Base-by-base conservation (phyloP, 2,329 filamentous ascomycete species). In the Colletotrichum phormii region DNA sequence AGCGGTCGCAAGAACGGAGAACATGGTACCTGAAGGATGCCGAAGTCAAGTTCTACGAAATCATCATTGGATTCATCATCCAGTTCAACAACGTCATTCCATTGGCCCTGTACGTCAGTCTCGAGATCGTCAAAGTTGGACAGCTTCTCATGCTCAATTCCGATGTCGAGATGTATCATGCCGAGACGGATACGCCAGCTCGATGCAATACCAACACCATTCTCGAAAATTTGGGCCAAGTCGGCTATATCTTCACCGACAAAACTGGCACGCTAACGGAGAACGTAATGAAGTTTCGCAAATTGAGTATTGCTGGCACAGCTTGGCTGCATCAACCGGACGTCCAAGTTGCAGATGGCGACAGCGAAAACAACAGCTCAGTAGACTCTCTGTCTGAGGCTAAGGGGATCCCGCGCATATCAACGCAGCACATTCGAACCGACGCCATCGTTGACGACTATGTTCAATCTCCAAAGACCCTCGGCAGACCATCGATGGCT, bases 71-170 rank as follows among this genome's bases (percentile, higher is more conserved):
- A 0, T 98, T 95, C 80, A 91, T 97, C 76, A 98, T 98, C 82
- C 96, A 98, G 91, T 97, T 97, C 84, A 98, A 98, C 82, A 98
- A 97, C 51, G 91, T 98, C 83, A 95, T 98, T 72, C 96, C 96
- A 0, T 88, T 98, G 18, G 95, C 95, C 0, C 88, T 98, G 0
- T 98, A 98, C 77, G 94, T 98, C 77, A 97, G 92, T 79, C 86
- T 98, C 81, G 95, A 98, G 75, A 87, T 97, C 71, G 92, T 97
- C 81, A 97, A 97, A 80, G 86, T 97, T 8, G 93, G 89, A 4
- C 89, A 91, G 79, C 92, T 97, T 86, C 86, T 95, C 69, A 89
- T 97, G 79, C 82, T 97, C 68, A 95, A 95, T 76, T 85, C 85
- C 26, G 95, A 98, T 78, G 83, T 97, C 65, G 93, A 95, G 76